Evolutionary conservation across 257 asterid species (phyloP).

Genomic region (Rehmannia glutinosa): DNA sequence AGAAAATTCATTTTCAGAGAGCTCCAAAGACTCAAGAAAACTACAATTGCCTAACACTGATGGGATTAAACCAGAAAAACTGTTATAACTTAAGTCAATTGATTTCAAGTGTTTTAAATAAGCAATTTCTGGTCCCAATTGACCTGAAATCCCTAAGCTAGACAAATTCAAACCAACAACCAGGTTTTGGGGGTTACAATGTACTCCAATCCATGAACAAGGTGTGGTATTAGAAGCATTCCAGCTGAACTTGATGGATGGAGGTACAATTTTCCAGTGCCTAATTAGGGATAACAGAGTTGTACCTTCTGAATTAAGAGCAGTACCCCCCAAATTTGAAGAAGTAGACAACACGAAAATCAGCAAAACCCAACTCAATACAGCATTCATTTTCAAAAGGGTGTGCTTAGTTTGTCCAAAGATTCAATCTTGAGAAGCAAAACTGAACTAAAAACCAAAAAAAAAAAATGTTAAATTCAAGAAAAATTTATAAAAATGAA

Average conservation of each 20-base stretch:
- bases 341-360: constrained; percentile 32
- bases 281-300: constrained; percentile 54
- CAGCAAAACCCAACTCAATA: constrained; percentile 25
- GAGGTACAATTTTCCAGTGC: constrained; percentile 60
- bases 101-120: constrained; percentile 37
- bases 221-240: constrained; percentile 74
- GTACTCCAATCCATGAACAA: constrained; percentile 79
- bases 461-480: neutral
- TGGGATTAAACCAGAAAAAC: constrained; percentile 58
- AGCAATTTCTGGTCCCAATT: constrained; percentile 57
- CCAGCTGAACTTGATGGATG: constrained; percentile 63
- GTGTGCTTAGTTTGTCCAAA: neutral
- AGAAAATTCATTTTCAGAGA: constrained; percentile 46
- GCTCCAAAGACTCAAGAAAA: constrained; percentile 44
- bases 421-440: constrained; percentile 10
- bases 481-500: neutral
- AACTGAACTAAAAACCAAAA: neutral
- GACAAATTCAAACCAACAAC: constrained; percentile 48
- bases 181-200: constrained; percentile 34
- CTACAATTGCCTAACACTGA: constrained; percentile 37
- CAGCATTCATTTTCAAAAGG: constrained; percentile 17
- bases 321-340: constrained; percentile 20
- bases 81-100: constrained; percentile 41
- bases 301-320: constrained; percentile 53
- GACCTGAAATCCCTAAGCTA: constrained; percentile 57